A percentile compares a stretch with the other conserved stretches of the same genome.
Evolutionary conservation across 2,329 filamentous ascomycete species (phyloP).

Genomic region (Tolypocladium cylindrosporum): DNA sequence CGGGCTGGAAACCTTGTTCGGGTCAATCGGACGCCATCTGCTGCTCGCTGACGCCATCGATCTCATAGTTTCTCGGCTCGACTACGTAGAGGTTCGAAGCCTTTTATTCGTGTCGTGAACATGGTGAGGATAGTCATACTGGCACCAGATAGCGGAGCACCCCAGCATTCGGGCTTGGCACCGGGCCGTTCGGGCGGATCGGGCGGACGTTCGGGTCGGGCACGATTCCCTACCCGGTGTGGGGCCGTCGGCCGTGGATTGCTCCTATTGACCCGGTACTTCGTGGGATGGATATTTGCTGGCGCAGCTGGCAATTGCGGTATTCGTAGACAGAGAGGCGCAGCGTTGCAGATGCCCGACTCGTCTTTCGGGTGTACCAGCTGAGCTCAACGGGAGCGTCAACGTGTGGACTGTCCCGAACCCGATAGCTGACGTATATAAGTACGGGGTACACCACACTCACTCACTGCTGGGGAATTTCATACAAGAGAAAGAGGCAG

Average conservation of each 20-base stretch:
- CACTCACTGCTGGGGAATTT: too few relatives aligned
- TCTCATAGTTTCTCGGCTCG: not conserved
- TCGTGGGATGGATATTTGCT: not conserved
- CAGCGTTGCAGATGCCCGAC: not conserved
- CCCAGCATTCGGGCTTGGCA: not conserved
- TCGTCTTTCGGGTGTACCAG: not conserved
- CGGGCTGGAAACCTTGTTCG: too few relatives aligned
- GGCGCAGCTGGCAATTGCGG: not conserved
- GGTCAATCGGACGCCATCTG: not conserved
- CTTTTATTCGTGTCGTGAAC: too few relatives aligned
- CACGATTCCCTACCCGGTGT: not conserved
- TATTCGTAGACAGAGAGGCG: not conserved
- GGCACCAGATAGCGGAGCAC: too few relatives aligned
- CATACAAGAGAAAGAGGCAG: not conserved
- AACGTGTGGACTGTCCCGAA: not conserved
- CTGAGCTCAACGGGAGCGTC: too few relatives aligned
- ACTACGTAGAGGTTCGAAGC: too few relatives aligned
- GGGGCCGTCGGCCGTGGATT: slow-evolving; percentile 5
- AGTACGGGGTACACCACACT: not conserved
- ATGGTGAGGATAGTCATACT: not conserved
- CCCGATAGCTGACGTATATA: not conserved
- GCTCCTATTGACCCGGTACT: not conserved
- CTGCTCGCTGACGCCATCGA: not conserved
- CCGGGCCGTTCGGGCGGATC: slow-evolving; percentile 5
- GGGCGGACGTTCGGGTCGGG: not conserved